Evolutionary conservation across 768 basidiomycete species (phyloP), one percentile per base, ranked within the genome.

Genomic region (Pleurotus tuoliensis): DNA sequence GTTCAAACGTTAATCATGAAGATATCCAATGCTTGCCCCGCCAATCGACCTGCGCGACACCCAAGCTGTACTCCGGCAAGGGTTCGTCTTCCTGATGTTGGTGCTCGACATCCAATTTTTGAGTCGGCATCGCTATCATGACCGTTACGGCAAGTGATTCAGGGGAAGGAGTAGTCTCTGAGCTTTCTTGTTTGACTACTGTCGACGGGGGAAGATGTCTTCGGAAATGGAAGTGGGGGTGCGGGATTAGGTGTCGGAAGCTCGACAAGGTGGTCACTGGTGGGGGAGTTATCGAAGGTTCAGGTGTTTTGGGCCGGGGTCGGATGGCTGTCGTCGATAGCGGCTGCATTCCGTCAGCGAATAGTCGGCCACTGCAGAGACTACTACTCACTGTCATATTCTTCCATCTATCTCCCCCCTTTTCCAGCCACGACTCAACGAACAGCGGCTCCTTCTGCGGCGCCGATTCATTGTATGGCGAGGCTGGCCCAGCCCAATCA

Each of bases 71-170:
- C 57, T 75, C 77, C 7, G 69, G 64, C 9, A 62, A 53, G 15
- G 13, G 24, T 48, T 44, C 11, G 7, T 58, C 20, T 4, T 41
- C 16, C 37, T 39, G 12, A 9, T 11, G 47, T 45, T 47, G 38
- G 16, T 39, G 39, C 34, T 50, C 18, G 25, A 41, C 18, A 16
- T 57, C 39, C 47, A 24, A 39, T 51, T 37, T 43, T 1, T 51
- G 64, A 6, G 65, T 64, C 5, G 82, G 82, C 79, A 82, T 81
- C 11, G 66, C 68, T 40, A 83, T 72, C 67, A 82, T 65, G 37
- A 81, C 71, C 0, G 72, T 73, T 16, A 82, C 65, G 47, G 77
- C 71, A n/a, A 73, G 37, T 8, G 66, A 61, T 18, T 68, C 63
- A 5, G 67, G 65, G 30, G 55, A 25, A 22, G 57, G 50, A 18